Conservation (phyloP, 2,329 filamentous ascomycete species). For the Pseudopithomyces maydicus region DNA sequence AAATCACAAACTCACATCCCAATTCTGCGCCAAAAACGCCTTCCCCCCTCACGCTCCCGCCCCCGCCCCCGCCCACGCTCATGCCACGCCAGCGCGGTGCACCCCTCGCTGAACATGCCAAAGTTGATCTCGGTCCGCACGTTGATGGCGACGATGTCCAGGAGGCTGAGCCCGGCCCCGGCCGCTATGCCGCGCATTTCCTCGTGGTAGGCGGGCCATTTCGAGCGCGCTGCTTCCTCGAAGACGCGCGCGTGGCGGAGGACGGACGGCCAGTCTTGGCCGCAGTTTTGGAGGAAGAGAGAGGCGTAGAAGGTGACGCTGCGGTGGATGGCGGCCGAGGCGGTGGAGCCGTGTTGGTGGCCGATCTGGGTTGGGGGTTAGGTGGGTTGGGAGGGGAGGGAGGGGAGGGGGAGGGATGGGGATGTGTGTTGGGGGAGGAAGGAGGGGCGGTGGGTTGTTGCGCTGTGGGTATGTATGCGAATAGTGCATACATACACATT, state of each 20-base stretch:
- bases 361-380: slow-evolving; percentile 50
- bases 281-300: slow-evolving; percentile 55
- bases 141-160: slow-evolving; percentile 64
- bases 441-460: no score
- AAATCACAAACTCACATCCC: slow-evolving; percentile 53
- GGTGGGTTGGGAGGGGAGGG: neutral
- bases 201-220: slow-evolving; percentile 51
- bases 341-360: slow-evolving; percentile 50
- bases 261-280: slow-evolving; percentile 54
- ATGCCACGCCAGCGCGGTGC: slow-evolving; percentile 59
- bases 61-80: no score
- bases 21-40: slow-evolving; percentile 62
- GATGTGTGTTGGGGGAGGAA: neutral
- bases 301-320: slow-evolving; percentile 54
- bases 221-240: slow-evolving; percentile 48
- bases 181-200: slow-evolving; percentile 60
- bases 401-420: neutral
- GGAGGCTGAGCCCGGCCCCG: slow-evolving; percentile 52
- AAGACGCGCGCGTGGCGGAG: slow-evolving; percentile 54
- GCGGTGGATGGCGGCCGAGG: slow-evolving; percentile 47
- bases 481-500: no score
- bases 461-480: no score
- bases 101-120: slow-evolving; percentile 63
- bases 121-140: slow-evolving; percentile 64
- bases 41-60: slow-evolving; percentile 34